Base-by-base conservation (phyloP, 768 basidiomycete species). In the Russula earlei region DNA sequence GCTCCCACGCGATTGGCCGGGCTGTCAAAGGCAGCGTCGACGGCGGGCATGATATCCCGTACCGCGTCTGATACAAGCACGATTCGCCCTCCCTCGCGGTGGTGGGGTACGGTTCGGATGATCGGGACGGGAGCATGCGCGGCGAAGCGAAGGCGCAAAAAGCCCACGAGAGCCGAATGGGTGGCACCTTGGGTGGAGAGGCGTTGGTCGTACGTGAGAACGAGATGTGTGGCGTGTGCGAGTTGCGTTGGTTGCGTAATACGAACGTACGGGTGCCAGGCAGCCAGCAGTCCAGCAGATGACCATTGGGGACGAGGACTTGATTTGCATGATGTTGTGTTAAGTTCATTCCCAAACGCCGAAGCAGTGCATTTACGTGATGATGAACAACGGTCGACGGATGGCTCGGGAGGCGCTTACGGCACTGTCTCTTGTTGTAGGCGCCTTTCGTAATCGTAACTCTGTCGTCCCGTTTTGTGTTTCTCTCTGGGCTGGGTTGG, bases 331-430 rank as follows among this genome's bases (percentile, higher is more conserved):
- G n/a, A 17, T 41, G 24, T 17, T 33, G 25, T 22, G 44, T 43
- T 31, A 20, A 20, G 38, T 31, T 17, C 47, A 25, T n/a, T n/a
- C n/a, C n/a, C n/a, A n/a, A n/a, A n/a, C n/a, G 34, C 15, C 25
- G 14, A 29, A 49, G 36, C 48, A 25, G 48, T 49, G 48, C 24
- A 54, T 47, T 41, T 46, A 54, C 9, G 50, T 40, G 44, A 41
- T 19, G n/a, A n/a, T n/a, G n/a, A n/a, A n/a, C n/a, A n/a, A n/a
- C n/a, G n/a, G n/a, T n/a, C 25, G 43, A 37, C 42, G 37, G 43
- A 6, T 36, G 43, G 12, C 33, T 20, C n/a, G n/a, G n/a, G 29
- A 20, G 15, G 12, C 40, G 10, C 40, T 34, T 41, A 44, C 42
- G 51, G 51, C 19, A 52, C n/a, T 44, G 31, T 4, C 6, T 17